Base-by-base conservation (phyloP, 1,284 basidiomycete species). In the Pseudozyma hubeiensis region DNA sequence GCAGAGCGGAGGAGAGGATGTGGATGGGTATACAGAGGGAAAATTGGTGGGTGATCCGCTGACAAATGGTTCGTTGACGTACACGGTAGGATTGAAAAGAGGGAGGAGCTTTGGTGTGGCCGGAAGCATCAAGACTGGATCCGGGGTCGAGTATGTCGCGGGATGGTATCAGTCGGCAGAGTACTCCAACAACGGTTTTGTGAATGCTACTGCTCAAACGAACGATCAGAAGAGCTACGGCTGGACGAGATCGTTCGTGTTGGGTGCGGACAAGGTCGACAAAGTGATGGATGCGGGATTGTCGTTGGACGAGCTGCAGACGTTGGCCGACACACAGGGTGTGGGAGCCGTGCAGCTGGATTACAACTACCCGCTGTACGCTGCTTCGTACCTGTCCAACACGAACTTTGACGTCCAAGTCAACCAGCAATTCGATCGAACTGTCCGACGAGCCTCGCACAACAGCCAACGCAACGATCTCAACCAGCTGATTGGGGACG, bases 281-380 rank as follows among this genome's bases (percentile, higher is more conserved):
- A 0, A 30, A 19, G 16, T 34, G 4, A 35, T 41, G 19, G 11
- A 24, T 14, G 31, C 3, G 9, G n/a, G 31, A 11, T 7, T 53
- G n/a, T 40, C 50, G 8, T 33, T 54, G 1, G 52, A 54, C 24
- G 43, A 45, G 2, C 34, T 59, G 9, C 49, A 52, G 11, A 13
- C 33, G 0, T 34, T 45, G 6, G 24, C 31, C n/a, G 17, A 43
- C 24, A 40, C n/a, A 19, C 30, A 44, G 10, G 39, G 14, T 29
- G 57, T 56, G 13, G 17, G 47, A 24, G 49, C 51, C 1, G 59
- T 62, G 13, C 51, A 68, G 33, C 33, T 54, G 10, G 53, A 69
- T 43, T 69, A 48, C 49, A 69, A 64, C 53, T 69, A 64, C 31
- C 66, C 66, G 19, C 61, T 69, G 33, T 55, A 55, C 53, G 61